These are phyloP conservation scores for Astrocystis sublimbata DNA, from an alignment of 495 filamentous ascomycete genomes.

Conservation along the genomic window DNA sequence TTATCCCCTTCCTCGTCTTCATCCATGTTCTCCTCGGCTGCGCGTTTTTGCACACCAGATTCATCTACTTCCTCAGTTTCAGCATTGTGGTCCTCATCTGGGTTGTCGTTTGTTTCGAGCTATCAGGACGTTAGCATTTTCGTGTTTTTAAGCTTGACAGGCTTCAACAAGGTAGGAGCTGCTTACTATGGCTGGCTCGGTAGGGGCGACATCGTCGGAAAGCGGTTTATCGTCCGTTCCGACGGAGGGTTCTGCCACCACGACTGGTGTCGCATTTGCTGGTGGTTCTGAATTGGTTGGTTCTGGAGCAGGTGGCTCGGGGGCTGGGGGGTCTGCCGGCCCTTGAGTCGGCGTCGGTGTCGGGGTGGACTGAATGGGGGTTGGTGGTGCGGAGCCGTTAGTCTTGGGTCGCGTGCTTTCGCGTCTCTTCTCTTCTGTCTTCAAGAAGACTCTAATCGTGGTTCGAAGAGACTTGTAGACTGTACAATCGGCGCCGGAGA, in stretches of 20 bases:
- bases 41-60: conserved; percentile 25
- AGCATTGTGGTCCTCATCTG: conserved; percentile 27
- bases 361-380: conserved; percentile 41
- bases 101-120: conserved; percentile 13
- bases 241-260: neutral
- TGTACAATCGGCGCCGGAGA: conserved; percentile 82
- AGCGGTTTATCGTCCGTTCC: conserved; percentile 16
- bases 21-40: conserved; percentile 28
- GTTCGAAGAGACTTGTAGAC: conserved; percentile 84
- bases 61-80: conserved; percentile 24
- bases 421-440: conserved; percentile 84
- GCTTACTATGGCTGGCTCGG: conserved; percentile 22
- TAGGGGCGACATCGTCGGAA: conserved; percentile 5
- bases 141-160: no score
- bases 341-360: conserved; percentile 27
- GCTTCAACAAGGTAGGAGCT: neutral
- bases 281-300: conserved; percentile 15
- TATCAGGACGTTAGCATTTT: conserved; percentile 1
- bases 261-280: neutral
- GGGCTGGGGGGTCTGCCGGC: conserved; percentile 21
- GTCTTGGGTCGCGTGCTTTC: conserved; percentile 58
- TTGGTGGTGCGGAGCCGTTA: conserved; percentile 46
- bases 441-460: conserved; percentile 85
- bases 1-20: conserved; percentile 34
- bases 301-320: conserved; percentile 17